Base-by-base conservation (phyloP, 129 eudicot species). In the Artemisia tridentata region DNA sequence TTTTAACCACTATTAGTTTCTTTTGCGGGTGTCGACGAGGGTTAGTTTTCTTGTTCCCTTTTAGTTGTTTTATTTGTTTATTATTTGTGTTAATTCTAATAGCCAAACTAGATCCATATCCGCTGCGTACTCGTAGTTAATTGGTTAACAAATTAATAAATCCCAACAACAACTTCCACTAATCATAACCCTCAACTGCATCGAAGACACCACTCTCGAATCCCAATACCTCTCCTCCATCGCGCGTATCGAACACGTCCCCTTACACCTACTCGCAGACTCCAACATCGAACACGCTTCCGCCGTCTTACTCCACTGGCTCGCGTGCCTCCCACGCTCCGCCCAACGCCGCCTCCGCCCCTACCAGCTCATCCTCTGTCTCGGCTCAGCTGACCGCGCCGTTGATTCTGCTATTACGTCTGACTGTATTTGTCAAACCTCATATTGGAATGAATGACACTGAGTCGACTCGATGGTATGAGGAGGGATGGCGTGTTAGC, bases 311-410 rank as follows among this genome's bases (percentile, higher is more conserved):
- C 85, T 93, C 12, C 99, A 93, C 85, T 93, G 97, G 8, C 95
- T 93, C 72, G 84, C 92, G 18, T 93, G 87, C 75, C 97, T 93
- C 66, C 99, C 99, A n/a, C 97, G 99, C 73, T 97, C 97, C 63
- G 99, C 96, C 51, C 99, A 93, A 68, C 95, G 99, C 83, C 99
- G 97, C 19, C 99, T 93, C 77, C 90, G 96, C 9, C 91, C 99
- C 6, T 83, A 90, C 90, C 97, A 89, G 86, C 91, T 93, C 77
- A 78, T 93, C 31, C 88, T 93, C 51, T 93, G 99, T 79, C 91
- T 93, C 74, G 99, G 99, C 16, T 93, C 99, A 69, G 72, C 97
- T 70, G 99, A 93, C 75, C 90, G 88, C 11, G 76, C 99, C 27
- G 91, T 83, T 14, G 99, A 93, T 53, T 85, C 99, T 0, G 87